Evolutionary conservation across 306 rosid genomes (phyloP), one percentile per base, ranked within the genome.

Genomic region (Citrullus amarus): DNA sequence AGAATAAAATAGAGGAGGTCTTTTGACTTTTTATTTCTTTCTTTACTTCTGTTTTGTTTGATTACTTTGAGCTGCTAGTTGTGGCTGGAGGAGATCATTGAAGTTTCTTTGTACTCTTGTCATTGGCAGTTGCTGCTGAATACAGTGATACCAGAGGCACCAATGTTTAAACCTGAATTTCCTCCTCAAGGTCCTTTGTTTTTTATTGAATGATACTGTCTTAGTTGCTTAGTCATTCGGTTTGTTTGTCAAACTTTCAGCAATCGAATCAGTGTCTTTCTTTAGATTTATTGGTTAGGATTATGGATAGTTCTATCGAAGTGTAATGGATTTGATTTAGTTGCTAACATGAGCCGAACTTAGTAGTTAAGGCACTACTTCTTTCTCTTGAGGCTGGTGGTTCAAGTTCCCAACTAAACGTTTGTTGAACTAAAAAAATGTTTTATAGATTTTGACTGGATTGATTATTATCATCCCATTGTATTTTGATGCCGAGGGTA

Each of bases 151-250:
- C 97, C 98, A 0, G 98, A 94, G 80, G 84, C 81, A 22, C 97
- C 98, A 51, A 94, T 94, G 97, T 92, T 92, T 79, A 92, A 85
- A 86, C 97, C 98, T 75, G 98, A 94, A 85, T 94, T 83, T 88
- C 97, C 97, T 73, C 97, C 95, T 70, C 98, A 87, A 89, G 98
- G 98, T 94, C 69, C 32, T 61, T 41, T 82, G 41, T 79, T 11
- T 39, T 30, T 51, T 16, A 16, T 50, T 28, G 58, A 3, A 7
- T 25, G 76, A 72, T 72, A 48, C 60, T 1, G 25, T 72, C 25
- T 6, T 50, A 12, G 57, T 70, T 43, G 53, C 20, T 70, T 70
- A 41, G 17, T 41, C 34, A 3, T 55, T 79, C 30, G 8, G 78
- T 44, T 30, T 74, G 34, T 28, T 4, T 8, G 36, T 44, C 32